These are phyloP conservation scores for Ceratocystis papillata DNA, from an alignment of 2,329 filamentous ascomycete species.

Conservation along the genomic window DNA sequence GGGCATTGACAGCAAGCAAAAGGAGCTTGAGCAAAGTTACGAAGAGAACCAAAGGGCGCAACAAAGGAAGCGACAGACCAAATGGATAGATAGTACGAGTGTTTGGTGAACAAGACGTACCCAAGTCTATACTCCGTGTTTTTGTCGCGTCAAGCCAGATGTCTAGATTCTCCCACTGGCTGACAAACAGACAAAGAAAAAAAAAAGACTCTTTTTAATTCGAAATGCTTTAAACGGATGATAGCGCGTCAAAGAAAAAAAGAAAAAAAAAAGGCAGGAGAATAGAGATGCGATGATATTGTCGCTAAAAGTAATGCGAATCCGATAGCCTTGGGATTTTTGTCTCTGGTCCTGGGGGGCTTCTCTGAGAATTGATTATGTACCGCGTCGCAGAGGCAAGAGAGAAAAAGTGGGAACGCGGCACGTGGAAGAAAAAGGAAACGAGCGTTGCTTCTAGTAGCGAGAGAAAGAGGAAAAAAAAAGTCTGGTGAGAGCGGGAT, in stretches of 20 bases:
- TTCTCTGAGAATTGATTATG: constrained; percentile 8
- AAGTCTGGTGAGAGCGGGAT: background rate
- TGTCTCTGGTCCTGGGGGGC: background rate
- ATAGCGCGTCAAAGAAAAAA: background rate
- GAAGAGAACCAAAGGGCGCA: background rate
- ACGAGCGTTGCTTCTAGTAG: constrained; percentile 13
- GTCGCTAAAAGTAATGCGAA: constrained; percentile 10
- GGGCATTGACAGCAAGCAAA: constrained; percentile 13
- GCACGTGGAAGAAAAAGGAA: constrained; percentile 7
- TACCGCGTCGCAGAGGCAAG: constrained; percentile 5
- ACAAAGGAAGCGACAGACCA: background rate
- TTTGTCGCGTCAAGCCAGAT: constrained; percentile 11
- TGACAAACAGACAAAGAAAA: background rate
- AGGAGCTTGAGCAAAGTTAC: background rate
- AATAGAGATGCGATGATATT: constrained; percentile 6
- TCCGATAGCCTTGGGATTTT: constrained; percentile 2
- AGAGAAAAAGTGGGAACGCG: constrained; percentile 6
- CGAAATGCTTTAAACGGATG: background rate
- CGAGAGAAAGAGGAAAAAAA: background rate
- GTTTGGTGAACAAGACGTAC: too few species aligned
- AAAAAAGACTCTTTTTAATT: constrained; percentile 2
- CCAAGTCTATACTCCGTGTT: constrained; percentile 7
- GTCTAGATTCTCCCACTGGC: background rate
- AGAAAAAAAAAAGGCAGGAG: background rate
- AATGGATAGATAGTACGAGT: background rate